Percentiles rank a stretch among this genome's conserved stretches.
Conservation (phyloP, 2,329 filamentous ascomycete genomes). For the Colletotrichum cuscutae region DNA sequence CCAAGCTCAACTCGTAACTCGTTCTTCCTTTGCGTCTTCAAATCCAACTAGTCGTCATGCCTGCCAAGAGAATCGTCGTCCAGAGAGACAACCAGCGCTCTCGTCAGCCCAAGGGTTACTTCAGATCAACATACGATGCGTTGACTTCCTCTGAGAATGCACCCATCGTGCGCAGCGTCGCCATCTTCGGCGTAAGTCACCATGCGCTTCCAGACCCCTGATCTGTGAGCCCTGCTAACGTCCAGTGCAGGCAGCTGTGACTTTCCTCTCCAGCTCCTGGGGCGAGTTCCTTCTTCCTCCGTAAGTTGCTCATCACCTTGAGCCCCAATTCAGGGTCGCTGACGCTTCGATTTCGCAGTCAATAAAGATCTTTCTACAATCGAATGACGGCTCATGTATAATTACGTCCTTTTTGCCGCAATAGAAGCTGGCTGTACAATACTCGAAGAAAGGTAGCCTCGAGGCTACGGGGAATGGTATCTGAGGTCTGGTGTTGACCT, state of each 20-base stretch:
- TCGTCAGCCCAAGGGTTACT: slow-evolving; percentile 61
- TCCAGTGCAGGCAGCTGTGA: slow-evolving; percentile 65
- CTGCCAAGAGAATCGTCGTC: slow-evolving; percentile 69
- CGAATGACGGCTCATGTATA: slow-evolving; percentile 28
- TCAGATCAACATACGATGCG: slow-evolving; percentile 69
- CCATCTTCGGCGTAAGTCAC: slow-evolving; percentile 73
- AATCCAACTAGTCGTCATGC: slow-evolving; percentile 58
- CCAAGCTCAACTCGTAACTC: background rate
- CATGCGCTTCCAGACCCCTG: background rate
- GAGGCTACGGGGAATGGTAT: slow-evolving; percentile 28
- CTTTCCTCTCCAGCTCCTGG: slow-evolving; percentile 75
- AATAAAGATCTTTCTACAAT: slow-evolving; percentile 23
- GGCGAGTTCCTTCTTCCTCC: slow-evolving; percentile 75
- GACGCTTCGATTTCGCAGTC: slow-evolving; percentile 7
- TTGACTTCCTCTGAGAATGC: slow-evolving; percentile 76
- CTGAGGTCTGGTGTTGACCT: slow-evolving; percentile 7
- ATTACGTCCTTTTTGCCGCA: slow-evolving; percentile 30
- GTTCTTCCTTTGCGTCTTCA: slow-evolving; percentile 11
- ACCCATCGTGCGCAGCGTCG: slow-evolving; percentile 73
- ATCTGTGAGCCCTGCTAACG: slow-evolving; percentile 17
- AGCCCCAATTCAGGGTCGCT: background rate
- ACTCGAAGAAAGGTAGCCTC: slow-evolving; percentile 22
- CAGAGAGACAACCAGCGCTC: slow-evolving; percentile 56
- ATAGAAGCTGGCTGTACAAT: slow-evolving; percentile 34
- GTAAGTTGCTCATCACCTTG: slow-evolving; percentile 49